Percentiles rank a stretch among this genome's conserved stretches.
These are phyloP conservation scores for Aspergillus neotritici DNA, from an alignment of 2,329 filamentous ascomycete species.

Conservation along the genomic window DNA sequence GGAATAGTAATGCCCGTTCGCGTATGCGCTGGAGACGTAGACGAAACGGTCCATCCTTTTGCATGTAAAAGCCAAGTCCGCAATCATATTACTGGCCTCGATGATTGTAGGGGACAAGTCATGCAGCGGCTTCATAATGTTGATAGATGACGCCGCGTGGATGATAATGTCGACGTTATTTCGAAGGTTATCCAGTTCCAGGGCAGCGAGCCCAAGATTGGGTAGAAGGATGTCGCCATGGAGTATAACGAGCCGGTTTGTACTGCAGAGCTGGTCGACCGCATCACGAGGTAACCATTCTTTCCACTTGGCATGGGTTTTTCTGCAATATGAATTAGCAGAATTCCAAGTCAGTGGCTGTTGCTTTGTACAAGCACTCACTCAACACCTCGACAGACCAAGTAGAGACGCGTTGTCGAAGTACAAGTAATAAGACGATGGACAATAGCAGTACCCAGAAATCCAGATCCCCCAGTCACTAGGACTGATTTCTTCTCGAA, in stretches of 20 bases:
- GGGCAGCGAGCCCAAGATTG: slow-evolving; percentile 4
- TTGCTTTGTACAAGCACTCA: not conserved
- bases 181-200: not conserved
- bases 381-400: slow-evolving; percentile 12
- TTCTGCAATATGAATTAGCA: not conserved
- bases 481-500: slow-evolving; percentile 9
- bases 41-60: slow-evolving; percentile 12
- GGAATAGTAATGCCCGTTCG: slow-evolving; percentile 10
- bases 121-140: not conserved
- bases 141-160: slow-evolving; percentile 15
- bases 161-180: slow-evolving; percentile 11
- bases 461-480: slow-evolving; percentile 15
- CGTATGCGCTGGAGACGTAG: slow-evolving; percentile 17
- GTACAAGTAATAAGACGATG: slow-evolving; percentile 7
- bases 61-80: slow-evolving; percentile 6
- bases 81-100: slow-evolving; percentile 5
- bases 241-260: slow-evolving; percentile 5
- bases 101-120: slow-evolving; percentile 3
- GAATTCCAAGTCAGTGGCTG: not conserved
- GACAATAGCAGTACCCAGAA: slow-evolving; percentile 13
- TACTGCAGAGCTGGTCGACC: slow-evolving; percentile 1
- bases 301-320: slow-evolving; percentile 3
- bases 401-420: slow-evolving; percentile 5
- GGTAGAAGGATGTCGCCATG: slow-evolving; percentile 11
- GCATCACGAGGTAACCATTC: slow-evolving; percentile 3